Percentiles rank a stretch among this genome's conserved stretches.
Conservation (phyloP, 2,329 filamentous ascomycete genomes). For the Cytospora mali region DNA sequence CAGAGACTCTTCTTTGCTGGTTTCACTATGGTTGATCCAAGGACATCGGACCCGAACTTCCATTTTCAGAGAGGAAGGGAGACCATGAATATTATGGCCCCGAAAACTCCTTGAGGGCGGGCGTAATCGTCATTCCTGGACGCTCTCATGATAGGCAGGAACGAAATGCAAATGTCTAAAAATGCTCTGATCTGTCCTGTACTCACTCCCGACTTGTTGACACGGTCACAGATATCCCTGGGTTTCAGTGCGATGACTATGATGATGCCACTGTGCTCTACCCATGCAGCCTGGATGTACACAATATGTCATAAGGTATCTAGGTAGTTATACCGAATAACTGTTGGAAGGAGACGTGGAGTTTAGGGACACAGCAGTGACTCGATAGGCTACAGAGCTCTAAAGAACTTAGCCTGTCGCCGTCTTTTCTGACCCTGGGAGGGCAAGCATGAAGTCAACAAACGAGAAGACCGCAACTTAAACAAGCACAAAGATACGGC, state of each 20-base stretch:
- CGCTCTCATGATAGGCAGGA: conserved; percentile 21
- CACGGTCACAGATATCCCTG: neutral
- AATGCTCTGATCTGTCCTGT: neutral
- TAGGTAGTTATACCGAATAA: neutral
- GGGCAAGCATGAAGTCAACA: neutral
- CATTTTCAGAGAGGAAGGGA: neutral
- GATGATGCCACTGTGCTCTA: neutral
- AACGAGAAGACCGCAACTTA: neutral
- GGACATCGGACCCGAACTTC: conserved; percentile 1
- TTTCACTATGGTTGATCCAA: conserved; percentile 13
- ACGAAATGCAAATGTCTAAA: conserved; percentile 26
- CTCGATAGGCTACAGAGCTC: neutral
- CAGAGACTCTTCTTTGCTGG: conserved; percentile 19
- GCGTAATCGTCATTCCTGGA: neutral
- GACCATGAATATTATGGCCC: neutral
- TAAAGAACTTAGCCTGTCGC: neutral
- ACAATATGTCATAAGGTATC: neutral
- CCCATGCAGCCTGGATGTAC: neutral
- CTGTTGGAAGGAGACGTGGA: neutral
- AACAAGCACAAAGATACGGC: neutral
- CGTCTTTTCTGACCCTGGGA: neutral
- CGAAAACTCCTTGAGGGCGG: conserved; percentile 4
- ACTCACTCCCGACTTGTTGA: neutral
- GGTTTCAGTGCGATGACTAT: neutral
- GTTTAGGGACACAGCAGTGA: neutral